phyloP scores from a whole-genome alignment of 2,329 filamentous ascomycete species.

The Talaromyces verruculosus region DNA sequence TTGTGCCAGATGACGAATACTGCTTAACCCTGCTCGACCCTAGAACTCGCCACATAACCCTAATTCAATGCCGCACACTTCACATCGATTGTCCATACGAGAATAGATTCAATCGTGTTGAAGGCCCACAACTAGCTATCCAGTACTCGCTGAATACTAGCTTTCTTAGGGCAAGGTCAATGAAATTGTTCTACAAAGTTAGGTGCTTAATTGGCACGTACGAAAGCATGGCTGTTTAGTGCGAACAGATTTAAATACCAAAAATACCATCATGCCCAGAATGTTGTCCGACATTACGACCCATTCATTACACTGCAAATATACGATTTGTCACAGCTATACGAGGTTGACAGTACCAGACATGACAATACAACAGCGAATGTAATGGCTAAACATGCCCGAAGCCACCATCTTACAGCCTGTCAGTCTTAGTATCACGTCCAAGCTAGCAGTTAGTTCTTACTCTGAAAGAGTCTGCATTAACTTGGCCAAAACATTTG shows the following conservation, averaged over 20 bases:
- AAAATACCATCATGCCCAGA: not conserved
- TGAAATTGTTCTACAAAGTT: not conserved
- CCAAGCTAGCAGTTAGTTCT: not conserved
- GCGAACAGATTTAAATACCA: not conserved
- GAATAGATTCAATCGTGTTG: not conserved
- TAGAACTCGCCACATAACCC: not conserved
- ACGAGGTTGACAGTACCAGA: not conserved
- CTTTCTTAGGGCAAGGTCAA: not conserved
- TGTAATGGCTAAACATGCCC: not conserved
- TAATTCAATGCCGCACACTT: not conserved
- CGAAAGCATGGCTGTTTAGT: not conserved
- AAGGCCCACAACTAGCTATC: not conserved
- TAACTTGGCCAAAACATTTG: not conserved
- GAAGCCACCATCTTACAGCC: not conserved
- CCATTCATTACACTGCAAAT: not conserved
- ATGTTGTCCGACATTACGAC: not conserved
- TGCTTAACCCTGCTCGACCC: not conserved
- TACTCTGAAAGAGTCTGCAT: not conserved
- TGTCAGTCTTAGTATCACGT: not conserved
- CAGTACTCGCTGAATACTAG: not conserved
- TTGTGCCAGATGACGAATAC: not conserved
- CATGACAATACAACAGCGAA: not conserved
- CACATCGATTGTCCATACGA: not conserved
- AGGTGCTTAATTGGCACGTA: too few species aligned
- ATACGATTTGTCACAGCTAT: not conserved